Evolutionary conservation across 257 asterid species (phyloP).

Genomic region (Solanum clarkiae): DNA sequence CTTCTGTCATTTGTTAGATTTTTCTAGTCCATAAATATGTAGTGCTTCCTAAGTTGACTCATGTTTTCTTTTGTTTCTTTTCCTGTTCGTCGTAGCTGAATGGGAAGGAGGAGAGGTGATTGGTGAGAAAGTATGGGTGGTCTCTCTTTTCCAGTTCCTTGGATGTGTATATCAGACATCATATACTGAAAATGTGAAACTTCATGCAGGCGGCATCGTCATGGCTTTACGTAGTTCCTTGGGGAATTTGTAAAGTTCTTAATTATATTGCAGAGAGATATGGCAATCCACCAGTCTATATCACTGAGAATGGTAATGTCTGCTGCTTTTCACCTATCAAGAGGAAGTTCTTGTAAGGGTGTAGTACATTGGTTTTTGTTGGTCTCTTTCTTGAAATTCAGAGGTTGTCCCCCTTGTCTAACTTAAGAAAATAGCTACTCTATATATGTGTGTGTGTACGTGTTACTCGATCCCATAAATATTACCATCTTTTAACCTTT

Average conservation of each 20-base stretch:
- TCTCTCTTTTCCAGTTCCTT: not conserved
- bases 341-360: not conserved
- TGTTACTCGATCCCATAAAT: not conserved
- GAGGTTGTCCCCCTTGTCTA: not conserved
- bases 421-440: not conserved
- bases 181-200: not conserved
- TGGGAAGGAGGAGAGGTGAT: slow-evolving; percentile 41
- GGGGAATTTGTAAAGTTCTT: slow-evolving; percentile 41
- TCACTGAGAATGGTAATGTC: slow-evolving; percentile 38
- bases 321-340: not conserved
- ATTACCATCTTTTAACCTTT: not conserved
- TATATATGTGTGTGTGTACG: not conserved
- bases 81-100: slow-evolving; percentile 22
- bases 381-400: not conserved
- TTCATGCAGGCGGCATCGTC: slow-evolving; percentile 38
- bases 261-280: slow-evolving; percentile 29
- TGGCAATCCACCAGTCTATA: slow-evolving; percentile 30
- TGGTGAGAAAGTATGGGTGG: slow-evolving; percentile 31
- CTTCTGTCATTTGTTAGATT: not conserved
- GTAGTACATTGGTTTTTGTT: not conserved
- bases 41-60: not conserved
- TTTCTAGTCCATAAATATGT: not conserved
- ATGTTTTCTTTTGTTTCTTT: not conserved
- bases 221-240: slow-evolving; percentile 46
- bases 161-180: not conserved